These are phyloP conservation scores for Tripterygium wilfordii DNA, from an alignment of 177 flowering plant species.

Conservation along the genomic window DNA sequence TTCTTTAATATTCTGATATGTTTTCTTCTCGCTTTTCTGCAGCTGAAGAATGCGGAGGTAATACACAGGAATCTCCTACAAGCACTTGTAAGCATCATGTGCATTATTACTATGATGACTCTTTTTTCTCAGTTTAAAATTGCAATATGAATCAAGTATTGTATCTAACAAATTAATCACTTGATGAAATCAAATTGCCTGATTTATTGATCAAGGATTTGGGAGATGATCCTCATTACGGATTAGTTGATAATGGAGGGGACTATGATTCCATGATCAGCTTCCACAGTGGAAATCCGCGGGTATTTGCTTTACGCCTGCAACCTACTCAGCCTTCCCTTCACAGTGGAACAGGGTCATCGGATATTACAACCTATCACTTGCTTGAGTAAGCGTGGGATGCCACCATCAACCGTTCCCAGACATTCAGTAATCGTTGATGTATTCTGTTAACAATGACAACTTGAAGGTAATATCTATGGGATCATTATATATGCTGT, in stretches of 20 bases:
- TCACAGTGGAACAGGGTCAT: conserved; percentile 27
- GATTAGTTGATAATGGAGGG: conserved; percentile 34
- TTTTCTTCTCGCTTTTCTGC: conserved; percentile 7
- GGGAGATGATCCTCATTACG: conserved; percentile 41
- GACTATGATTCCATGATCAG: conserved; percentile 31
- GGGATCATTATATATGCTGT: no score
- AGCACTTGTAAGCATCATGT: conserved; percentile 28
- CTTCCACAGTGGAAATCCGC: conserved; percentile 15
- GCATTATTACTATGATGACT: no score
- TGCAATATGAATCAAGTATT: no score
- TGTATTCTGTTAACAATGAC: no score
- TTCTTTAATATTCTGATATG: no score
- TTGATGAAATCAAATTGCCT: no score
- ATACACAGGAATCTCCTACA: conserved; percentile 29
- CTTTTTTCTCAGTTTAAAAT: no score
- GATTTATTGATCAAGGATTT: conserved; percentile 22
- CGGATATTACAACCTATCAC: conserved; percentile 31
- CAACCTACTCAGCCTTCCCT: conserved; percentile 28
- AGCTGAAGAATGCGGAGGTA: conserved; percentile 36
- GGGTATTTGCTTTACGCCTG: conserved; percentile 28
- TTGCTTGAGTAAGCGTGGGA: conserved; percentile 40
- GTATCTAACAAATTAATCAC: no score
- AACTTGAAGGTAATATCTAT: no score
- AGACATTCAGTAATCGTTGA: no score
- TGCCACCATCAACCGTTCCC: no score